Evolutionary conservation across 2,329 filamentous ascomycete genomes (phyloP).

Genomic region (Colletotrichum sp.): DNA sequence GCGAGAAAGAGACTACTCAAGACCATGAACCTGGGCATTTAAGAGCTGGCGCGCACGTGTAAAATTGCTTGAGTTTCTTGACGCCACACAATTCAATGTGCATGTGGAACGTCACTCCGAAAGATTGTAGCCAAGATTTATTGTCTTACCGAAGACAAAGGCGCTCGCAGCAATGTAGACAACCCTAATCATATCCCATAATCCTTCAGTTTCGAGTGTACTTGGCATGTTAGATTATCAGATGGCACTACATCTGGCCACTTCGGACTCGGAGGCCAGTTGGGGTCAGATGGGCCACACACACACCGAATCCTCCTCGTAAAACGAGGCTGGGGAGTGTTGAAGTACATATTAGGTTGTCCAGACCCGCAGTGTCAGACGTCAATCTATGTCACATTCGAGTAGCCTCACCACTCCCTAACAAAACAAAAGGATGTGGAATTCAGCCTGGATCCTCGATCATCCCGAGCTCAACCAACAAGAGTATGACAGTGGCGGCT

Average conservation of each 20-base stretch:
- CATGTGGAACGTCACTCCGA: neutral
- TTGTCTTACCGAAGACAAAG: neutral
- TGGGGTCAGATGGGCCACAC: neutral
- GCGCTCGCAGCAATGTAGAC: neutral
- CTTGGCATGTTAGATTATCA: neutral
- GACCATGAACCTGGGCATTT: neutral
- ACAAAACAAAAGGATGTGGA: neutral
- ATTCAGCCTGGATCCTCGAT: neutral
- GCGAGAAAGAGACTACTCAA: no score
- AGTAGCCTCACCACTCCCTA: neutral
- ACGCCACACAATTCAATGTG: neutral
- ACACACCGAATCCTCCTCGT: neutral
- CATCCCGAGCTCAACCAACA: neutral
- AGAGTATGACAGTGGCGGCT: neutral
- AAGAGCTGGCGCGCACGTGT: neutral
- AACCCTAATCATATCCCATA: neutral
- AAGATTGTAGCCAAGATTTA: neutral
- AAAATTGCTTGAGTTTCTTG: neutral
- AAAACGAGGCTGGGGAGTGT: neutral
- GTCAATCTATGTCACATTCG: neutral
- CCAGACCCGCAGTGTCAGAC: neutral
- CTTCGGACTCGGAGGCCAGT: neutral
- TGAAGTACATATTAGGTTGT: neutral
- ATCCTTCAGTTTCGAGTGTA: neutral
- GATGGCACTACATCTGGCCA: neutral